These are phyloP conservation scores for Phascolomyces articulosus DNA, from an alignment of 371 early-diverging fungal genomes.

Conservation along the genomic window DNA sequence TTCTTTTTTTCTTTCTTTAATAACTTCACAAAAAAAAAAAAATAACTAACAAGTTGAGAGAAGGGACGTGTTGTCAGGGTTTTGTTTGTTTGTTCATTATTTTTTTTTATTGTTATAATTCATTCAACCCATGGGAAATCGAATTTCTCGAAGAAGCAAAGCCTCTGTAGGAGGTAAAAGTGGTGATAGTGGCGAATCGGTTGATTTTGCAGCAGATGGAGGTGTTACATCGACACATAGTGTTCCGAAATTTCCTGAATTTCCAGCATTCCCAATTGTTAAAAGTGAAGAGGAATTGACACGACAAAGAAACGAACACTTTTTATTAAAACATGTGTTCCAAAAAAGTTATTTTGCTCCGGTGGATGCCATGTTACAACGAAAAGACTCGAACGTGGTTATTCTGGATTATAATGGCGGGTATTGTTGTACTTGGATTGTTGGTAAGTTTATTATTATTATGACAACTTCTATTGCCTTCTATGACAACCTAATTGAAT, in stretches of 20 bases:
- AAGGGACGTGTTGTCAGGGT: no score
- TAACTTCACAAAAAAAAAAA: no score
- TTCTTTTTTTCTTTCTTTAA: background rate
- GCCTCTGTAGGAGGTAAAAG: background rate
- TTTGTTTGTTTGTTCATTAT: no score
- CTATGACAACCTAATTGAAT: background rate
- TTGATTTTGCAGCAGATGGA: slow-evolving; percentile 2
- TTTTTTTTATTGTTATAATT: no score
- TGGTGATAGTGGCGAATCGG: background rate
- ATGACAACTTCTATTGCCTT: background rate
- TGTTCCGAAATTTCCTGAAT: background rate
- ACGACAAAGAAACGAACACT: slow-evolving; percentile 30
- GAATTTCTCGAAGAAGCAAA: slow-evolving; percentile 8
- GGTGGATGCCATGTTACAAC: slow-evolving; percentile 18
- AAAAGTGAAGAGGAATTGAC: slow-evolving; percentile 20
- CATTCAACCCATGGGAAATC: slow-evolving; percentile 14
- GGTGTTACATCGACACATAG: slow-evolving; percentile 7
- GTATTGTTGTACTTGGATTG: slow-evolving; percentile 31
- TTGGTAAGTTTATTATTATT: slow-evolving; percentile 15
- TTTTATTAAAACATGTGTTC: slow-evolving; percentile 39
- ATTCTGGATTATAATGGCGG: slow-evolving; percentile 43
- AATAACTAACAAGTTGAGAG: no score
- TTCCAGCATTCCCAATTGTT: slow-evolving; percentile 2
- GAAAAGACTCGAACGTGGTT: slow-evolving; percentile 2
- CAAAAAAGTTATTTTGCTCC: slow-evolving; percentile 40